Base-by-base conservation (phyloP, 495 filamentous ascomycete species). In the Penicillium canariense region DNA sequence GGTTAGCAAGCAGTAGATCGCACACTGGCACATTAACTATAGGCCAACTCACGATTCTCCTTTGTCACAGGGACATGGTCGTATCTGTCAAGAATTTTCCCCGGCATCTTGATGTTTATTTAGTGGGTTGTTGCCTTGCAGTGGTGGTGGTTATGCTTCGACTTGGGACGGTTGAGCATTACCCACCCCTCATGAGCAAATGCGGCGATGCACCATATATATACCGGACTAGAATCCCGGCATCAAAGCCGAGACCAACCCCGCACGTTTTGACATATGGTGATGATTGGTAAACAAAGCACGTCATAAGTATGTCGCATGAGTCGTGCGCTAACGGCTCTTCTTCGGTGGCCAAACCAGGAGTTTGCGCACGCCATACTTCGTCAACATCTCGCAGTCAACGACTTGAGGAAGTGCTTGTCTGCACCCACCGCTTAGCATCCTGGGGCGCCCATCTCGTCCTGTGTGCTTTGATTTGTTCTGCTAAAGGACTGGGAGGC, bases 41-140 rank as follows among this genome's bases (percentile, higher is more conserved):
- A 7, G 17, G 2, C 42, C 10, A 12, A 56, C 75, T 64, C 39
- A 77, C 75, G 66, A 44, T 77, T 60, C 54, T 69, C 75, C 48
- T 79, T 68, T 2, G 77, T 79, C 27, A 68, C 74, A 17, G 77
- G 77, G 42, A 78, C 73, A 27, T 79, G 75, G 25, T 77, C 70
- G 51, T 79, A 78, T 49, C 68, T 60, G n/a, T 77, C 75, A 20
- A 77, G 67, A 10, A 70, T 59, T 48, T 56, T 68, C 27, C 62
- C 71, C n/a, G 75, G 69, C 75, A 78, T 77, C 15, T 61, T 71
- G 51, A 47, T 1, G 31, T 17, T 43, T 5, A 26, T 8, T 2
- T 18, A 15, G 6, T 38, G 15, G 5, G 4, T 35, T 35, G 30
- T 52, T 40, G 45, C 27, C 34, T 28, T 31, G n/a, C 17, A 35